phyloP scores from a whole-genome alignment of 2,329 filamentous ascomycete species.

The Lithohypha guttulata region DNA sequence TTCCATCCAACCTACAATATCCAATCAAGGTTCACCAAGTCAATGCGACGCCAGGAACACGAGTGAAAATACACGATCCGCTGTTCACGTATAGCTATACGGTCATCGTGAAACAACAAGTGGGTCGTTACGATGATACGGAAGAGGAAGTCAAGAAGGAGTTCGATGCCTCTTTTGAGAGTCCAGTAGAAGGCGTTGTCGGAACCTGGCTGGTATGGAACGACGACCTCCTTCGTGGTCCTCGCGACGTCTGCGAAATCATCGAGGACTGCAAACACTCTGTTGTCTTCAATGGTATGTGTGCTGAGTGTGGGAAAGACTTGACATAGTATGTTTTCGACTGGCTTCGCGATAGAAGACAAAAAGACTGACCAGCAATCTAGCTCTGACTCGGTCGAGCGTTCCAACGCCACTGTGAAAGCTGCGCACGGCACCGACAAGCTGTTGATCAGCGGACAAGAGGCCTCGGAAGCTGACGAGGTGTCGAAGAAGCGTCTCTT shows the following conservation, averaged over 20 bases:
- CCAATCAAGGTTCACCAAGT: constrained; percentile 86
- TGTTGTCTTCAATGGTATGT: constrained; percentile 82
- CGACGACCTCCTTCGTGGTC: constrained; percentile 33
- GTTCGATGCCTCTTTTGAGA: constrained; percentile 70
- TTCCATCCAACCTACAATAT: constrained; percentile 60
- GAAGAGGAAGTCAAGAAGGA: constrained; percentile 56
- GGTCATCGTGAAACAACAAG: constrained; percentile 54
- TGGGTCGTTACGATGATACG: constrained; percentile 58
- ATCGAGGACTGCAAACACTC: constrained; percentile 88
- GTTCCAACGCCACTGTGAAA: constrained; percentile 80
- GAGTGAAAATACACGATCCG: constrained; percentile 62
- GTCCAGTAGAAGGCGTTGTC: constrained; percentile 69
- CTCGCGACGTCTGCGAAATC: constrained; percentile 56
- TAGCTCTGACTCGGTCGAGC: constrained; percentile 26
- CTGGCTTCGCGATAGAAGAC: too few relatives aligned
- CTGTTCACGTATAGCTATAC: constrained; percentile 83
- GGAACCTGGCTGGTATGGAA: constrained; percentile 60
- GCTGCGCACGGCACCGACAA: constrained; percentile 88
- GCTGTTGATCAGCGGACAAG: constrained; percentile 70
- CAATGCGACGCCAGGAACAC: constrained; percentile 63
- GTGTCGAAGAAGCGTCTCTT: constrained; percentile 77
- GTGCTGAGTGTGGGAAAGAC: constrained; percentile 85
- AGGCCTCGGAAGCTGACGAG: constrained; percentile 73
- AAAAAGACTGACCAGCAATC: too few relatives aligned
- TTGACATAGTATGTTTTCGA: constrained; percentile 61